Evolutionary conservation across 768 basidiomycete species (phyloP).

Genomic region (Imleria badia): DNA sequence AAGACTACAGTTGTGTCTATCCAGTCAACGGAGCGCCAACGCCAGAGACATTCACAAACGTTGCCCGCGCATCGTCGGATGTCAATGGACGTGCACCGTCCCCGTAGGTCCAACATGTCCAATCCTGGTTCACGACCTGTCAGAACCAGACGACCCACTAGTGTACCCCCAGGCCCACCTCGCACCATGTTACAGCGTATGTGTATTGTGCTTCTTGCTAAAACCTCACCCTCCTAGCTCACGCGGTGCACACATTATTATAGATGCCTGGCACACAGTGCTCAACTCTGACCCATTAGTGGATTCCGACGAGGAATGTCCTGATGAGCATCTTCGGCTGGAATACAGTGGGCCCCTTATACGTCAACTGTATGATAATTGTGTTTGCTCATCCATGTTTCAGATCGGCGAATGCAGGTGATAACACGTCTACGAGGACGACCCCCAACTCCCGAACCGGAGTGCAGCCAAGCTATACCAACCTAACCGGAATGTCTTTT

Average conservation of each 20-base stretch:
- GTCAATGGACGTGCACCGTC: conserved; percentile 26
- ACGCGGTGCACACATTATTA: conserved; percentile 2
- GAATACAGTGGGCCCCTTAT: conserved; percentile 56
- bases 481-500: neutral
- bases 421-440: conserved; percentile 58
- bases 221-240: conserved; percentile 1
- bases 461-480: conserved; percentile 17
- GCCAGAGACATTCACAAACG: conserved; percentile 23
- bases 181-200: conserved; percentile 69
- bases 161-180: conserved; percentile 32
- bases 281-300: conserved; percentile 67
- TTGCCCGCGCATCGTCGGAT: conserved; percentile 24
- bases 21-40: conserved; percentile 28
- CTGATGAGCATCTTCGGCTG: conserved; percentile 60
- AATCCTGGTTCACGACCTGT: conserved; percentile 24
- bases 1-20: conserved; percentile 16
- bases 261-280: conserved; percentile 75
- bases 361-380: neutral
- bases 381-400: conserved; percentile 8
- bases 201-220: conserved; percentile 19
- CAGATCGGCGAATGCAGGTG: conserved; percentile 61
- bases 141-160: conserved; percentile 23
- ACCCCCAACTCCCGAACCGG: conserved; percentile 54
- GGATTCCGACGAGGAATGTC: conserved; percentile 72
- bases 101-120: conserved; percentile 22